Evolutionary conservation across 2,329 filamentous ascomycete species (phyloP).

Genomic region (Calonectria crousiana): DNA sequence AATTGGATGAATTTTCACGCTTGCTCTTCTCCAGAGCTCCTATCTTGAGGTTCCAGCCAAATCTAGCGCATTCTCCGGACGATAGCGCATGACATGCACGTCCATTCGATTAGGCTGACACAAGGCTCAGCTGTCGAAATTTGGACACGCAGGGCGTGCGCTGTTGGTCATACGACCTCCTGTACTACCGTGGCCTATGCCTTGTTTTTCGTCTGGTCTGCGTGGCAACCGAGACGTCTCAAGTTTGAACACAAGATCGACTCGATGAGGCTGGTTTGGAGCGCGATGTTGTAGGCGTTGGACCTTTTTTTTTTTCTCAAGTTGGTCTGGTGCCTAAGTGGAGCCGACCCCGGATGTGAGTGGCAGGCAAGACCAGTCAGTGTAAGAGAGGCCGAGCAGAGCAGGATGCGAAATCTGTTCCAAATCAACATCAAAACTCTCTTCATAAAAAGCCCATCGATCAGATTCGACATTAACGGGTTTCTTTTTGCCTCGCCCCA

Average conservation of each 20-base stretch:
- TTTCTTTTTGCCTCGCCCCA: background rate
- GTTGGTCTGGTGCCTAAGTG: slow-evolving; percentile 6
- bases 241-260: background rate
- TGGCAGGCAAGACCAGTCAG: background rate
- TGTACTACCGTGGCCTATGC: background rate
- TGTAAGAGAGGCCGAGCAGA: background rate
- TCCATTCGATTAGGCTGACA: slow-evolving; percentile 16
- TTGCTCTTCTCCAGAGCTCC: background rate
- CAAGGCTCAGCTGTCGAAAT: background rate
- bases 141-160: background rate
- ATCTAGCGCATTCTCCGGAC: background rate
- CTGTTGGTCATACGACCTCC: background rate
- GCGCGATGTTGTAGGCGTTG: background rate
- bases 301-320: background rate
- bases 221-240: background rate
- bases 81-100: background rate
- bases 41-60: slow-evolving; percentile 3
- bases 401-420: background rate
- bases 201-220: background rate
- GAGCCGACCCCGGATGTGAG: background rate
- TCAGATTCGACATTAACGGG: background rate
- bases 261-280: background rate
- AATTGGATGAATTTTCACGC: background rate
- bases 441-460: background rate
- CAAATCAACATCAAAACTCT: background rate